Evolutionary conservation across 2,329 filamentous ascomycete genomes (phyloP).

Genomic region (Cercospora sp.): DNA sequence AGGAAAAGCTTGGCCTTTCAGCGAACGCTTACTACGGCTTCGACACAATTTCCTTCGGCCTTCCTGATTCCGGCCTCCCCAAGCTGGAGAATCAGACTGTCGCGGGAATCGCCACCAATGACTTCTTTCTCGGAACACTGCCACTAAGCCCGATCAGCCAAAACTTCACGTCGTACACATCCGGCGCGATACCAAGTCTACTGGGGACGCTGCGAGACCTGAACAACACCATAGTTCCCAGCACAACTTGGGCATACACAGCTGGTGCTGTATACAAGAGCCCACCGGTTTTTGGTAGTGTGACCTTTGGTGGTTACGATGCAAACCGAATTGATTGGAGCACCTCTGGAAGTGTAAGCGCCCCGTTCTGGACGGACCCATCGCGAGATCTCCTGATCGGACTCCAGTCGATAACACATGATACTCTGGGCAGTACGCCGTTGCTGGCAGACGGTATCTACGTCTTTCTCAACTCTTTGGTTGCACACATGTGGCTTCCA

Average conservation of each 20-base stretch:
- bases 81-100: conserved; percentile 38
- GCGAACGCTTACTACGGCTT: conserved; percentile 42
- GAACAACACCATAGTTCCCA: conserved; percentile 14
- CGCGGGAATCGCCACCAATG: conserved; percentile 21
- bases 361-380: conserved; percentile 32
- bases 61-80: conserved; percentile 29
- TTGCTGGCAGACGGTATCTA: conserved; percentile 25
- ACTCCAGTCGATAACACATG: conserved; percentile 30
- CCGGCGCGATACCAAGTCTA: conserved; percentile 25
- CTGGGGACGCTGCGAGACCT: conserved; percentile 20
- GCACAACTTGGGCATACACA: conserved; percentile 33
- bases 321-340: conserved; percentile 40
- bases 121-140: conserved; percentile 41
- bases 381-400: conserved; percentile 32
- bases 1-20: conserved; percentile 26
- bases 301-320: conserved; percentile 47
- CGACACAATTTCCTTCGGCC: conserved; percentile 37
- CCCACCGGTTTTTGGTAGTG: conserved; percentile 33
- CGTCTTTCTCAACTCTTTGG: conserved; percentile 44
- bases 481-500: conserved; percentile 47
- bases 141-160: conserved; percentile 31
- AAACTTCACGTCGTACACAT: conserved; percentile 26
- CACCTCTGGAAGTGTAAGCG: conserved; percentile 30
- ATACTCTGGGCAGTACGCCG: conserved; percentile 31
- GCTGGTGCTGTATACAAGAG: conserved; percentile 35